phyloP scores from a whole-genome alignment of 2,329 filamentous ascomycete species.

The Xylariaceae sp. region DNA sequence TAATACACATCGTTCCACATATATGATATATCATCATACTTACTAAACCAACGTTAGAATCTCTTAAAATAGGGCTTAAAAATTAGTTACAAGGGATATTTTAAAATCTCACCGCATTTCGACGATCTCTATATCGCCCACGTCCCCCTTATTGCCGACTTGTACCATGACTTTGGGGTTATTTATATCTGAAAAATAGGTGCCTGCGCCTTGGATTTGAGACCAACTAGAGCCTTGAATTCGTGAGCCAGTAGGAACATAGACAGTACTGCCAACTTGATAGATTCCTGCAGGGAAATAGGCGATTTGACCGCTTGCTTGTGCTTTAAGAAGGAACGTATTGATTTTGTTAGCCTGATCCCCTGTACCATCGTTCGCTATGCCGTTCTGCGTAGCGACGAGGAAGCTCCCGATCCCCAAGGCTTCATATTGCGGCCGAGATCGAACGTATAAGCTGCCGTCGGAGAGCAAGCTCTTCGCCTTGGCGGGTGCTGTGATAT shows the following conservation, averaged over 20 bases:
- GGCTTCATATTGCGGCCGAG: slow-evolving; percentile 46
- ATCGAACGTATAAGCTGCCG: slow-evolving; percentile 30
- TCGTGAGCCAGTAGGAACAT: slow-evolving; percentile 64
- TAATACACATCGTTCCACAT: too few relatives aligned
- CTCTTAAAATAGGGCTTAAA: too few relatives aligned
- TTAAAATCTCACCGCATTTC: too few relatives aligned
- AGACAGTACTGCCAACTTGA: slow-evolving; percentile 39
- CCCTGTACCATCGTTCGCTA: slow-evolving; percentile 43
- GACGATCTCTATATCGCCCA: slow-evolving; percentile 70
- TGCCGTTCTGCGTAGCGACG: slow-evolving; percentile 17
- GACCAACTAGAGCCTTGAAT: slow-evolving; percentile 76
- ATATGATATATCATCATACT: too few relatives aligned
- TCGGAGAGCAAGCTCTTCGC: slow-evolving; percentile 12
- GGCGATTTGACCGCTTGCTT: slow-evolving; percentile 1
- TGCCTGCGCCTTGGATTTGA: slow-evolving; percentile 65
- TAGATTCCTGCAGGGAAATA: slow-evolving; percentile 41
- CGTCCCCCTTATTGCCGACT: slow-evolving; percentile 66
- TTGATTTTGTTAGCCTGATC: slow-evolving; percentile 38
- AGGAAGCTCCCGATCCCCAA: slow-evolving; percentile 4
- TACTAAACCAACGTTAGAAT: too few relatives aligned
- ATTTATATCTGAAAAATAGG: slow-evolving; percentile 62
- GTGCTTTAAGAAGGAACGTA: slow-evolving; percentile 21
- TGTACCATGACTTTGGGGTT: slow-evolving; percentile 70
- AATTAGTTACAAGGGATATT: too few relatives aligned
- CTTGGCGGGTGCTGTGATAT: background rate